Evolutionary conservation across 345 rosid species (phyloP), one percentile per base, ranked within the genome.

Genomic region (Salix dunnii): DNA sequence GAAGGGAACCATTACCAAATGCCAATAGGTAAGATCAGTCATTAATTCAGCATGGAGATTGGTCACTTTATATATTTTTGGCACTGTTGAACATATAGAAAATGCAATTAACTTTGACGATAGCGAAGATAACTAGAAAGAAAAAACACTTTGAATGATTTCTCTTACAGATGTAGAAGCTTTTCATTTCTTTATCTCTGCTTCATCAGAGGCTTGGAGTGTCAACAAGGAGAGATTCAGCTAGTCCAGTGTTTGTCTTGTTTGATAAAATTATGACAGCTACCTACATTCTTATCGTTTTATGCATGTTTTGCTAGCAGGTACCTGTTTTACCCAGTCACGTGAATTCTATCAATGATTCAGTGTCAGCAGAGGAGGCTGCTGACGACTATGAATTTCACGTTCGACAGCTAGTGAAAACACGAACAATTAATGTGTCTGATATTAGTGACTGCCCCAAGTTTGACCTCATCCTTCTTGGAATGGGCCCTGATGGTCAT

Each of bases 401-500:
- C 36, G 89, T 95, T 64, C 86, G 94, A 43, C 97, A 93, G 85
- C 79, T 89, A 69, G 97, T 91, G 80, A 90, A 84, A 79, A 72
- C 88, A 28, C 87, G 94, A 28, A 87, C 87, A 61, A 86, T 93
- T 76, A 71, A 82, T 70, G 93, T 86, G 7, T 93, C 99, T 12
- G 94, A 89, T 48, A 82, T 83, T 46, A 86, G 90, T 71, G 97
- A 91, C 86, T 91, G 93, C 79, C 99, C 99, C 64, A 95, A 84
- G 85, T 95, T 95, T 74, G 97, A 95, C 79, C 91, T 95, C 69
- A 84, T 91, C 75, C 96, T 93, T 71, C 99, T 95, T 3, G 94
- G 91, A 51, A 89, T 95, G 92, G 97, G 97, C 5, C 80, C 91
- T 4, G 97, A 95, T 78, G 97, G 99, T 72, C 96, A 95, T 70